Evolutionary conservation across 305 asterid genomes (phyloP).

Genomic region (Solanum aculeatissimum): DNA sequence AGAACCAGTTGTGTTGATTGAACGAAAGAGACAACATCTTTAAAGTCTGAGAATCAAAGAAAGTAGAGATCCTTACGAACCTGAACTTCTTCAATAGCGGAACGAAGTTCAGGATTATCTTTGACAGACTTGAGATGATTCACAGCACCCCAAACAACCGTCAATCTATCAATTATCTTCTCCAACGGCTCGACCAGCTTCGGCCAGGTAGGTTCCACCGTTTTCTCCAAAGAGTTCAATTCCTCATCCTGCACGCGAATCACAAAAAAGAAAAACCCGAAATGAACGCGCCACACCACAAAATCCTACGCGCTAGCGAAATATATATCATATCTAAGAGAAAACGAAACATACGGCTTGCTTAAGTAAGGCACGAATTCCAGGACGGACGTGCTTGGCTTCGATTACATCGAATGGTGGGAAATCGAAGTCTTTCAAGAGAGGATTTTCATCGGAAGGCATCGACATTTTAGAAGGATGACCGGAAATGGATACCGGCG

Average conservation of each 20-base stretch:
- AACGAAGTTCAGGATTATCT: constrained; percentile 78
- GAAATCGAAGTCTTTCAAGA: constrained; percentile 62
- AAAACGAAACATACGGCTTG: constrained; percentile 34
- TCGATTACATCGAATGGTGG: constrained; percentile 76
- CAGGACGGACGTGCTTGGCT: constrained; percentile 81
- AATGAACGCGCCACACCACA: background rate
- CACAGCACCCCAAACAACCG: constrained; percentile 86
- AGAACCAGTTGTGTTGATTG: background rate
- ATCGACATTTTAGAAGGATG: background rate
- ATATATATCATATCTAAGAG: background rate
- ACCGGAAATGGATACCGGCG: background rate
- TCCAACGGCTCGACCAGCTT: constrained; percentile 96
- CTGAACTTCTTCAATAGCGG: constrained; percentile 98
- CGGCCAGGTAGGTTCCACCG: constrained; percentile 86
- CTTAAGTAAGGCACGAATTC: constrained; percentile 67
- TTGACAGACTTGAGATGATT: constrained; percentile 86
- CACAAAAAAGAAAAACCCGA: background rate
- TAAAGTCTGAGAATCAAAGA: background rate
- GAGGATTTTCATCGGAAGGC: constrained; percentile 45
- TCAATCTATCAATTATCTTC: constrained; percentile 55
- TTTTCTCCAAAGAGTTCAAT: constrained; percentile 67
- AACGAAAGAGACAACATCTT: background rate
- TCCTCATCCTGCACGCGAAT: constrained; percentile 45
- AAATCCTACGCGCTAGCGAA: background rate
- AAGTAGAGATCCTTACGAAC: constrained; percentile 14